phyloP scores from a whole-genome alignment of 345 rosid species.

The Citrus cavaleriei region DNA sequence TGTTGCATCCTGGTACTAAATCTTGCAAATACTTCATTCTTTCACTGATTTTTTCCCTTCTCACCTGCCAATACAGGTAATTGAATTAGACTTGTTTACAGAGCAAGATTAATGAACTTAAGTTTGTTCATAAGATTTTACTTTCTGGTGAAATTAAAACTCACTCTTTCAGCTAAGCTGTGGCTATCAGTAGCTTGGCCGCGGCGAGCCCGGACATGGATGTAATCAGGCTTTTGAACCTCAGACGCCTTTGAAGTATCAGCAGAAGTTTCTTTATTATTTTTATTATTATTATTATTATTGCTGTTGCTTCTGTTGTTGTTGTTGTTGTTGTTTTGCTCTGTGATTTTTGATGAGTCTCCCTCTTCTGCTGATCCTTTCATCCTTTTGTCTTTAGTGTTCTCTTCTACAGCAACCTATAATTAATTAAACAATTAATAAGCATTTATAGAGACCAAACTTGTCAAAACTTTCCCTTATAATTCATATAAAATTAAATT shows the following conservation, averaged over 20 bases:
- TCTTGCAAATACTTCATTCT: conserved; percentile 83
- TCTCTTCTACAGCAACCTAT: conserved; percentile 43
- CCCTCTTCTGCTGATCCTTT: conserved; percentile 46
- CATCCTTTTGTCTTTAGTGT: conserved; percentile 29
- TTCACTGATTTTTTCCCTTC: conserved; percentile 84
- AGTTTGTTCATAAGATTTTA: too few species aligned
- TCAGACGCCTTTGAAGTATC: conserved; percentile 54
- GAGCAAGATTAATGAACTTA: too few species aligned
- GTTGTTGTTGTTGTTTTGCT: conserved; percentile 39
- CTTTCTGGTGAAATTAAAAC: conserved; percentile 9
- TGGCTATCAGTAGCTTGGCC: conserved; percentile 99
- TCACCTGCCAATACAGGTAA: conserved; percentile 45
- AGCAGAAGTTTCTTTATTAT: conserved; percentile 37
- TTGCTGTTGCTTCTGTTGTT: conserved; percentile 28
- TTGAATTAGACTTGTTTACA: neutral
- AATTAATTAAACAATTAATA: neutral
- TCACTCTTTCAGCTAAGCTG: conserved; percentile 95
- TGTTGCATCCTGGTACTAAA: conserved; percentile 75
- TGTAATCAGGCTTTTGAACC: conserved; percentile 71
- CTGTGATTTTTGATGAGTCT: conserved; percentile 60
- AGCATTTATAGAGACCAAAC: too few species aligned
- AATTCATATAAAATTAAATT: too few species aligned
- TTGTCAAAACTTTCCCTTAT: too few species aligned
- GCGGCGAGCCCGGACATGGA: conserved; percentile 94
- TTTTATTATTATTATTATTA: conserved; percentile 29